Conservation (phyloP, 1,284 basidiomycete genomes). For the Mycena citricolor region DNA sequence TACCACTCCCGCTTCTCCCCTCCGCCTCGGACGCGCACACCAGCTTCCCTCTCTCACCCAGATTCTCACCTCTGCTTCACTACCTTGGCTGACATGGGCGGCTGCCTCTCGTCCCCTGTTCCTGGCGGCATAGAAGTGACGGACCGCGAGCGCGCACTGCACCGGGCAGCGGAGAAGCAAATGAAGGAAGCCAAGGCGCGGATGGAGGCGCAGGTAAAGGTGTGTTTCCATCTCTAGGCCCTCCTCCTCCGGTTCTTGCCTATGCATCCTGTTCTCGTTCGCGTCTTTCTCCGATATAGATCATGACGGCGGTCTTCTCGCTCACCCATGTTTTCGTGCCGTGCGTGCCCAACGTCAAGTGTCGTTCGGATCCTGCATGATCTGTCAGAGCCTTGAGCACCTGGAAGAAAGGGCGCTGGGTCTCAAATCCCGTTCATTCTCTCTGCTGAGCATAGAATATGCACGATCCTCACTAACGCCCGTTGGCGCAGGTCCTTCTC, state of each 20-base stretch:
- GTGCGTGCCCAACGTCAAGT: no score
- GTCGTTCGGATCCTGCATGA: no score
- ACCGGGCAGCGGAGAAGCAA: slow-evolving; percentile 59
- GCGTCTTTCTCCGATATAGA: neutral
- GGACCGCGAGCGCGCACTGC: slow-evolving; percentile 61
- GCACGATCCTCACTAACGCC: neutral
- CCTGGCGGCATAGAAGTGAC: slow-evolving; percentile 47
- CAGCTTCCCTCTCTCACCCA: no score
- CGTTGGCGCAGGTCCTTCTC: slow-evolving; percentile 61
- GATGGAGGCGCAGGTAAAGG: slow-evolving; percentile 15
- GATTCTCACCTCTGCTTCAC: no score
- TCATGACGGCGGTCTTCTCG: neutral
- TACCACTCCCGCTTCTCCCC: no score
- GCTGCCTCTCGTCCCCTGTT: slow-evolving; percentile 64
- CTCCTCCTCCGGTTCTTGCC: neutral
- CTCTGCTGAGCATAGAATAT: neutral
- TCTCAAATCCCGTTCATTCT: no score
- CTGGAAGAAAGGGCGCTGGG: no score
- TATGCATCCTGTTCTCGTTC: neutral
- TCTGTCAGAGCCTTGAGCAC: no score
- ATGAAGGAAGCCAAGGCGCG: slow-evolving; percentile 49
- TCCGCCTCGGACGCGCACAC: no score
- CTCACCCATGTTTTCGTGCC: no score
- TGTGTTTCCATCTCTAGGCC: neutral
- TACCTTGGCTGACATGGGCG: no score